Evolutionary conservation across 2,329 filamentous ascomycete genomes (phyloP).

Genomic region (Arthrocladium fulminans): DNA sequence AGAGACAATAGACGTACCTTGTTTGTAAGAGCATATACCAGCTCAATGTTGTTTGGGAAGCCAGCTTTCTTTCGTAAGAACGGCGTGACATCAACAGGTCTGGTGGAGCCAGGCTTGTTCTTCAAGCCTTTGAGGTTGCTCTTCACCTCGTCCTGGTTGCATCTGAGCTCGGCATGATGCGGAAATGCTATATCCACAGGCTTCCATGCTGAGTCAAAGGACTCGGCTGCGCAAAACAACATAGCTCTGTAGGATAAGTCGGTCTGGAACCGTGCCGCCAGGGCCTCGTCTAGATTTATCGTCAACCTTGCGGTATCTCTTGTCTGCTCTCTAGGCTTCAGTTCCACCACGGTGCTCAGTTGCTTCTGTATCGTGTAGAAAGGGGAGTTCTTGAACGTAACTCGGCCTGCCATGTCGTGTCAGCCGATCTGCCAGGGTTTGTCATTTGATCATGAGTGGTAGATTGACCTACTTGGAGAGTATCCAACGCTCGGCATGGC

Average conservation of each 20-base stretch:
- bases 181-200: conserved; percentile 79
- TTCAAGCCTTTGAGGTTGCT: conserved; percentile 92
- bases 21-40: conserved; percentile 85
- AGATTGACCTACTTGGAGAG: conserved; percentile 12
- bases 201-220: conserved; percentile 37
- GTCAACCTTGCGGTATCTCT: conserved; percentile 51
- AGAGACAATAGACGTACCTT: conserved; percentile 50
- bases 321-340: conserved; percentile 57
- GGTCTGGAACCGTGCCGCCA: conserved; percentile 47
- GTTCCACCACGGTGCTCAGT: conserved; percentile 56
- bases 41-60: conserved; percentile 68
- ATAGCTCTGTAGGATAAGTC: conserved; percentile 63
- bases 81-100: conserved; percentile 82
- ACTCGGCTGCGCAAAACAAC: conserved; percentile 69
- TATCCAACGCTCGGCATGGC: conserved; percentile 7
- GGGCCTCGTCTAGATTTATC: conserved; percentile 47
- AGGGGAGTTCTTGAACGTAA: conserved; percentile 66
- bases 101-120: conserved; percentile 89
- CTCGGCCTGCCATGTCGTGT: conserved; percentile 28
- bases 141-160: conserved; percentile 81
- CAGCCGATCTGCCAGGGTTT: conserved; percentile 9
- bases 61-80: conserved; percentile 57
- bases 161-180: conserved; percentile 81
- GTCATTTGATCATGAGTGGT: no score
- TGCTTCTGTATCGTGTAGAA: conserved; percentile 67